Evolutionary conservation across 495 filamentous ascomycete species (phyloP), one percentile per base, ranked within the genome.

Genomic region (Aspergillus kassunensis): DNA sequence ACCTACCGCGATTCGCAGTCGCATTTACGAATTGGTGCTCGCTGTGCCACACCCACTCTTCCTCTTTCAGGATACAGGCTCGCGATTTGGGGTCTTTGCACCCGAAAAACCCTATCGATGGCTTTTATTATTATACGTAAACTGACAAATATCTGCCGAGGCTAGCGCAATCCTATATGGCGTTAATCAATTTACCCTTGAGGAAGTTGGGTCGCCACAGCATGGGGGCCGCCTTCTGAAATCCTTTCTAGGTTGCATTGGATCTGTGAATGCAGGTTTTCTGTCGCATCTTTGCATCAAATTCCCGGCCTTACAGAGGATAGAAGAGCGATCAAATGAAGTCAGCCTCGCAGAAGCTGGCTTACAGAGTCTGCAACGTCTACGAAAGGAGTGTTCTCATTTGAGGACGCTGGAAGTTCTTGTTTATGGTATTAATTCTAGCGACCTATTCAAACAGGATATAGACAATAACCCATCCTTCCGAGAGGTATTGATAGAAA

Each of bases 201-300:
- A 51, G 31, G 49, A 51, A 43, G 30, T 31, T 10, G 39, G 27
- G 12, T 21, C 21, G 16, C 9, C 30, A 25, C 44, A 24, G 34
- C 49, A 34, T 23, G n/a, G n/a, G 23, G 44, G 27, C 12, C 10
- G 19, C 44, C 31, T 44, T 37, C 49, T 51, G 6, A 30, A 44
- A 43, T 42, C 49, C 15, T 51, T 51, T 24, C 23, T 51, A 23
- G 3, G 24, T 4, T 33, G 49, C 31, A 51, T 51, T 18, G 39
- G 49, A 2, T 34, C 36, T 19, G 15, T 11, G 11, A 51, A 51
- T 51, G 21, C 49, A 8, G 15, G 36, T 23, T 44, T 13, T 11
- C 37, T 51, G 49, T 51, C 37, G 4, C 49, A 51, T 19, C 25
- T 51, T 31, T 43, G 37, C 37, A 43, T 51, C 25, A 34, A 43